Evolutionary conservation across 1,284 basidiomycete species (phyloP), one percentile per base, ranked within the genome.

Genomic region (Volvariella volvacea): DNA sequence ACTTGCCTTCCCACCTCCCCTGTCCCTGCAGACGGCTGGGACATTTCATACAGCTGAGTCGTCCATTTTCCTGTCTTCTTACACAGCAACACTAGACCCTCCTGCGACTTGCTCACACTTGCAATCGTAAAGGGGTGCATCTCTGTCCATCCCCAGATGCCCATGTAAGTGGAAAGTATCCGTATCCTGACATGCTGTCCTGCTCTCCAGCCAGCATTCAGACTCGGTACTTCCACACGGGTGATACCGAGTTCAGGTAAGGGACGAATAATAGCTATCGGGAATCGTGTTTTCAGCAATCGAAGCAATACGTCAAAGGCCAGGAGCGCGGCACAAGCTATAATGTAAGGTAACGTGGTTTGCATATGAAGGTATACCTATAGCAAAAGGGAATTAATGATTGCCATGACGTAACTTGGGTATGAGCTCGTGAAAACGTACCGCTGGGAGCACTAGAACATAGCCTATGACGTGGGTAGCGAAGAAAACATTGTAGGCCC

Each of bases 121-220:
- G 83, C 68, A 61, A 92, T 88, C 0, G 88, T 89, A 60, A 90
- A 88, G 0, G 88, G 88, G 54, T 91, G 88, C 0, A 72, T 64
- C 50, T 83, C 75, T 7, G 73, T 68, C 68, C 82, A 77, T 2
- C 77, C 76, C 25, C 70, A 67, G 53, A 67, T 59, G 1, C 81
- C 78, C 68, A 83, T 36, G 19, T 16, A 69, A 2, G 59, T 57
- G 1, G 77, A 73, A 10, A 87, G 61, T 3, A 92, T 68, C 9
- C 84, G 78, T 1, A 92, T 51, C 37, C 83, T 76, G 44, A 92
- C 74, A 55, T 91, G 88, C 56, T 92, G 89, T 0, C 88, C 88
- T 1, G 87, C 81, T 3, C 84, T 76, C 88, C 88, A 92, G 36
- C 89, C 89, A 14, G 73, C 62, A 53, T 78, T 83, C 49, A 84